Base-by-base conservation (phyloP, 495 filamentous ascomycete species). In the Aspergillus mulundensis region DNA sequence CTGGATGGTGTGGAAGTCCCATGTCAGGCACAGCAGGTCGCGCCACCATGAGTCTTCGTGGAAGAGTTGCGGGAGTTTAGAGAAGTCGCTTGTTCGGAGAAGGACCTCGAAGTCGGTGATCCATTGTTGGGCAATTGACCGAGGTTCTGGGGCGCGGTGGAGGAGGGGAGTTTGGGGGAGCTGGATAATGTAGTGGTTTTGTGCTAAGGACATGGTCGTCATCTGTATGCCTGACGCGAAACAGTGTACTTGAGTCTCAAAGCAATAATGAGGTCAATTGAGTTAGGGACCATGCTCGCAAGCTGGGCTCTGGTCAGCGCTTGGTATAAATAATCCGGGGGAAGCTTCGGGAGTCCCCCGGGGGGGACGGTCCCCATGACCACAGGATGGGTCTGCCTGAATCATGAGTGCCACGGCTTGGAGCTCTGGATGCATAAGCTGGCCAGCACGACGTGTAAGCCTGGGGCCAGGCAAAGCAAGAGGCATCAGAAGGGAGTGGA, bases 21-120 rank as follows among this genome's bases (percentile, higher is more conserved):
- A 88, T 24, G 81, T 77, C 10, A 87, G 53, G 8, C 72, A 79
- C 2, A 86, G 72, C 59, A 84, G 82, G 51, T 87, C 84, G 6
- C 83, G 75, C 84, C 84, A 87, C 70, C 82, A 89, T 7, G 78
- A 77, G 38, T 80, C 73, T 4, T 72, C 63, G 15, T 82, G 66
- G 61, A 88, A 87, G 5, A 87, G 56, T 0, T 46, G 20, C 8
- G 53, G 23, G 2, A 70, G 43, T 2, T 61, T 44, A 6, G 64
- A 28, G 2, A 44, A 61, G 7, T 60, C 54, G 7, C 61, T 60
- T 3, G 43, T 55, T 19, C 63, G 53, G 0, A 74, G 62, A 8
- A 66, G 58, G 10, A 45, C 32, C 39, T 70, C 55, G 2, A 75
- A 50, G 12, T 54, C 56, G n/a, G 64, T 64, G 42, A 75, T 56